Evolutionary conservation across 2,329 filamentous ascomycete species (phyloP).

Genomic region (Ceratocystiopsis brevicomis): DNA sequence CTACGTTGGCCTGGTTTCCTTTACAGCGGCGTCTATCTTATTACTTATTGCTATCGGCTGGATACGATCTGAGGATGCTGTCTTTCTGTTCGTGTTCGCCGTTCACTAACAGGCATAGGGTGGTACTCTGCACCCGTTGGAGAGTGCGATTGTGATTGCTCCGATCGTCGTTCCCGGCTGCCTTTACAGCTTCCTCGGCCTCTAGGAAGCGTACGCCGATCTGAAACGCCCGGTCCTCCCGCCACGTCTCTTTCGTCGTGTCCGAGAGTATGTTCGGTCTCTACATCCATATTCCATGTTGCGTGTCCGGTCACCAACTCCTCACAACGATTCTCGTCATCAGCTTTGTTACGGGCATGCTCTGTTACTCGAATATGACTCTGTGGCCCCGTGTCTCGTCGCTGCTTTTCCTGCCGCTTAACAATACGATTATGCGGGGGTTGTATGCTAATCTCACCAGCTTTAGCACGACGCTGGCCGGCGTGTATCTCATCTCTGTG

Average conservation of each 20-base stretch:
- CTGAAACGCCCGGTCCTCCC: constrained; percentile 14
- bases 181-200: constrained; percentile 12
- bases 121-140: constrained; percentile 14
- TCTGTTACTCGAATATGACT: constrained; percentile 14
- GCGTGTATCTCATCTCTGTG: constrained; percentile 12
- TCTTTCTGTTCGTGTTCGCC: too few relatives aligned
- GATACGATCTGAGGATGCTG: neutral
- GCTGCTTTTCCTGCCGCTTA: constrained; percentile 21
- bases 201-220: constrained; percentile 12
- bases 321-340: constrained; percentile 11
- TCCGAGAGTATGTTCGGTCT: constrained; percentile 2
- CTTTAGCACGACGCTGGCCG: constrained; percentile 7
- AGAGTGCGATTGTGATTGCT: constrained; percentile 10
- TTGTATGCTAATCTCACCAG: constrained; percentile 9
- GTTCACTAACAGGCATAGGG: constrained; percentile 3
- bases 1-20: constrained; percentile 12
- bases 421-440: constrained; percentile 9
- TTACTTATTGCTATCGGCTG: constrained; percentile 14
- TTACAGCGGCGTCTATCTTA: constrained; percentile 10
- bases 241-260: constrained; percentile 11
- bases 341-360: constrained; percentile 14
- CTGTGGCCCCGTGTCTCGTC: constrained; percentile 15
- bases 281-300: constrained; percentile 1
- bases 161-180: constrained; percentile 14
- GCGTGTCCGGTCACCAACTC: too few relatives aligned